Evolutionary conservation across 345 rosid genomes (phyloP).

Genomic region (Rhodomyrtus tomentosa): DNA sequence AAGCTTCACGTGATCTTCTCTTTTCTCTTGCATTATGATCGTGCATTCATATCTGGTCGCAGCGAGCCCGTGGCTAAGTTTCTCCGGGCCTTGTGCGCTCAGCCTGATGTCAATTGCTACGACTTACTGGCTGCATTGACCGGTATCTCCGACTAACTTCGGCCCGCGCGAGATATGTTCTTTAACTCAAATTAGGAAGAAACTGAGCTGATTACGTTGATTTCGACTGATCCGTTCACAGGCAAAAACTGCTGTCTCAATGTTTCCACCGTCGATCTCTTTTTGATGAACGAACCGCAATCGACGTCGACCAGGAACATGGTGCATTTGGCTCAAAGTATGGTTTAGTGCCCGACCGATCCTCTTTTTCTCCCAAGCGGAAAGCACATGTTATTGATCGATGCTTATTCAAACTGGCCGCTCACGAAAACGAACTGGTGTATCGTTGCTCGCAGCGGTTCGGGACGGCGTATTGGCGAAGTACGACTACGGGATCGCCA

Average conservation of each 20-base stretch:
- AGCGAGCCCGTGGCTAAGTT: conserved; percentile 39
- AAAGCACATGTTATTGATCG: neutral
- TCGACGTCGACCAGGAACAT: conserved; percentile 75
- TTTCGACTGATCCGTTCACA: neutral
- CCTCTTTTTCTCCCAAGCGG: neutral
- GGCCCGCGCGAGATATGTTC: neutral
- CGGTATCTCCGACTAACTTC: conserved; percentile 25
- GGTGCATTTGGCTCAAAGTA: conserved; percentile 87
- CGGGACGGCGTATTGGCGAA: conserved; percentile 51
- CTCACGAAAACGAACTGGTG: neutral
- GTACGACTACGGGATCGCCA: conserved; percentile 56
- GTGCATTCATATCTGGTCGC: neutral
- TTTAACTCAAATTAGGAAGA: neutral
- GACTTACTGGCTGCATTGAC: conserved; percentile 55
- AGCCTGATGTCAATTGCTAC: conserved; percentile 66
- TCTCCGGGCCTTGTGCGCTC: conserved; percentile 37
- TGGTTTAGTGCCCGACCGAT: conserved; percentile 5
- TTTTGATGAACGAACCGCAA: conserved; percentile 61
- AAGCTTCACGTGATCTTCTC: neutral
- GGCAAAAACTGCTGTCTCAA: conserved; percentile 90
- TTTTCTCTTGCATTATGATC: neutral
- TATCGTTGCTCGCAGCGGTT: conserved; percentile 29
- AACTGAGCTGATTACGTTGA: neutral
- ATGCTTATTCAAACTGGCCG: neutral
- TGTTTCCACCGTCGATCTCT: conserved; percentile 42